Conservation (phyloP, 176 grass and related monocot genomes). For the Avena eriantha region DNA sequence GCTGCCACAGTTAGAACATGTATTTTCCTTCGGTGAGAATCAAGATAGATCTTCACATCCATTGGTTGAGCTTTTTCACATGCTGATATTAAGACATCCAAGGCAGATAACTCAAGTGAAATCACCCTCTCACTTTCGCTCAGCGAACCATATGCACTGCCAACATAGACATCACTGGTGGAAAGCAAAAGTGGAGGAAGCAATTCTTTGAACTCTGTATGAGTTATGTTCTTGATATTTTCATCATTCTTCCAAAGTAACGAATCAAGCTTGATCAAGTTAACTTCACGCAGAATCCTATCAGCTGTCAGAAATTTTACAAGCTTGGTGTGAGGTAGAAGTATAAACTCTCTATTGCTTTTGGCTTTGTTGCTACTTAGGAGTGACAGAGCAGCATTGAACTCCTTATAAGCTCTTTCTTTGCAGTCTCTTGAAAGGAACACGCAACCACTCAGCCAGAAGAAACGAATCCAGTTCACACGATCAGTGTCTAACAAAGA, state of each 20-base stretch:
- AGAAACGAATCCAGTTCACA: conserved; percentile 86
- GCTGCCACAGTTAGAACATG: conserved; percentile 79
- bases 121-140: conserved; percentile 64
- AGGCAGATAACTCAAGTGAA: conserved; percentile 74
- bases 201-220: conserved; percentile 80
- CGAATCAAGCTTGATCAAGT: conserved; percentile 86
- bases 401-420: conserved; percentile 86
- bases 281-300: conserved; percentile 91
- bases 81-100: conserved; percentile 90
- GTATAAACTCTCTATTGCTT: conserved; percentile 55
- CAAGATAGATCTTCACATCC: conserved; percentile 82
- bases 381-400: conserved; percentile 72
- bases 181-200: conserved; percentile 91
- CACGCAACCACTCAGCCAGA: conserved; percentile 82
- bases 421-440: conserved; percentile 78
- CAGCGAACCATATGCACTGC: conserved; percentile 47
- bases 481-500: conserved; percentile 50
- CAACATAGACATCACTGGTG: conserved; percentile 74
- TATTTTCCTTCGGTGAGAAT: conserved; percentile 82
- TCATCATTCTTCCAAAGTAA: conserved; percentile 87
- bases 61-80: conserved; percentile 86
- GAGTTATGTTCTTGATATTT: conserved; percentile 77
- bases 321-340: conserved; percentile 78
- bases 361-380: conserved; percentile 51
- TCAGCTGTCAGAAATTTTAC: conserved; percentile 76